These are phyloP conservation scores for Amoebophrya sp. DNA, from an alignment of 169 alveolate species.

Conservation along the genomic window DNA sequence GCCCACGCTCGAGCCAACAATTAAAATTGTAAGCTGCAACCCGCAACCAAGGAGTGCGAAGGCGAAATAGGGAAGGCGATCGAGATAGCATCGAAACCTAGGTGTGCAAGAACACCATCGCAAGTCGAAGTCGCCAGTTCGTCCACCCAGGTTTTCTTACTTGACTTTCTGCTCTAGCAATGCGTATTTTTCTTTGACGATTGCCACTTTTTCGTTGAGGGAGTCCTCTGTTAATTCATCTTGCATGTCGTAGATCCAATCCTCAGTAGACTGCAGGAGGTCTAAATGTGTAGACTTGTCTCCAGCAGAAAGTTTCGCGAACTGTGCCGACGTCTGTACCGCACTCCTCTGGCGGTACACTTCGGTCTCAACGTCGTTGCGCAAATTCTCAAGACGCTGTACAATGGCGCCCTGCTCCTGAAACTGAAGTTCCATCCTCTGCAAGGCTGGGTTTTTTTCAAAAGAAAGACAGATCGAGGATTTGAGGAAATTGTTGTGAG, in stretches of 20 bases:
- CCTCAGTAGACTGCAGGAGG: background rate
- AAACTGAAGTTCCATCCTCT: background rate
- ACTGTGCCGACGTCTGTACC: background rate
- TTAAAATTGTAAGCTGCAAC: no score
- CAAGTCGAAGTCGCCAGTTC: no score
- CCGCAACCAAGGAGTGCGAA: no score
- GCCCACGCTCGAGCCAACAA: no score
- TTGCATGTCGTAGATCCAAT: background rate
- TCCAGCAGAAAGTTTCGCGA: background rate
- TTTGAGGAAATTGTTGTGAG: no score
- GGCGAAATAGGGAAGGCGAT: no score
- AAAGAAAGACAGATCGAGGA: no score
- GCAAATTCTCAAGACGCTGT: background rate
- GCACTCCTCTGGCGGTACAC: background rate
- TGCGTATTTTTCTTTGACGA: background rate
- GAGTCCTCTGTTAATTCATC: background rate
- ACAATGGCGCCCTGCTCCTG: background rate
- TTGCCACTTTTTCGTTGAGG: background rate
- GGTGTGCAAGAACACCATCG: no score
- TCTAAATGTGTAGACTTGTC: background rate
- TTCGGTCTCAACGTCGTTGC: constrained; percentile 11
- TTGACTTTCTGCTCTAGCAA: background rate
- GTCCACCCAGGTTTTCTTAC: no score
- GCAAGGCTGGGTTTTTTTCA: no score
- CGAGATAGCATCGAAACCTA: no score